phyloP scores from a whole-genome alignment of 805 yeast species.

The Zygosaccharomyces gambellarensis region DNA sequence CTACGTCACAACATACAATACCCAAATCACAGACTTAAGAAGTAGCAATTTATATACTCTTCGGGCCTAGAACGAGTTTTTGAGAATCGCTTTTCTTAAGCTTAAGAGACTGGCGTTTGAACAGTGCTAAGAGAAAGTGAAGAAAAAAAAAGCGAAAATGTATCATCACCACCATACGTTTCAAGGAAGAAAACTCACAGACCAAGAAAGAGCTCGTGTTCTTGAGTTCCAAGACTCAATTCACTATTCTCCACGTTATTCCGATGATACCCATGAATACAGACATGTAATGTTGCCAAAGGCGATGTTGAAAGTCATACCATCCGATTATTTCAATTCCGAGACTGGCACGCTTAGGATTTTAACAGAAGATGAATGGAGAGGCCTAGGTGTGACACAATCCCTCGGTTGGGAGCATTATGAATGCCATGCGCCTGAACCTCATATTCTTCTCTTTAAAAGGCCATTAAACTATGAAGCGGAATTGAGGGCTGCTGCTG shows the following conservation, averaged over 20 bases:
- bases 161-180: slow-evolving; percentile 33
- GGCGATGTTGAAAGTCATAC: slow-evolving; percentile 89
- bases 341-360: slow-evolving; percentile 93
- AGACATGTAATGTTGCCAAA: slow-evolving; percentile 97
- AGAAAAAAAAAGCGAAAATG: slow-evolving; percentile 14
- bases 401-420: slow-evolving; percentile 97
- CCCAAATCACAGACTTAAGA: background rate
- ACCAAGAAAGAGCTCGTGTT: slow-evolving; percentile 77
- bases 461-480: slow-evolving; percentile 56
- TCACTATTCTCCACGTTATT: slow-evolving; percentile 87
- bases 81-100: too few species aligned
- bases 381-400: slow-evolving; percentile 96
- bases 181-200: slow-evolving; percentile 64
- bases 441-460: slow-evolving; percentile 87
- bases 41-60: background rate
- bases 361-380: slow-evolving; percentile 93
- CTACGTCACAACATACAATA: background rate
- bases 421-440: slow-evolving; percentile 98
- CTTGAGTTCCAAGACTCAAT: slow-evolving; percentile 90
- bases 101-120: too few species aligned
- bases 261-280: slow-evolving; percentile 89
- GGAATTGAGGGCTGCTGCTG: slow-evolving; percentile 33
- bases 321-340: slow-evolving; percentile 87
- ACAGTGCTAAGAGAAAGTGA: background rate
- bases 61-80: background rate